phyloP scores from a whole-genome alignment of 345 rosid genomes.

The Hibiscus trionum region DNA sequence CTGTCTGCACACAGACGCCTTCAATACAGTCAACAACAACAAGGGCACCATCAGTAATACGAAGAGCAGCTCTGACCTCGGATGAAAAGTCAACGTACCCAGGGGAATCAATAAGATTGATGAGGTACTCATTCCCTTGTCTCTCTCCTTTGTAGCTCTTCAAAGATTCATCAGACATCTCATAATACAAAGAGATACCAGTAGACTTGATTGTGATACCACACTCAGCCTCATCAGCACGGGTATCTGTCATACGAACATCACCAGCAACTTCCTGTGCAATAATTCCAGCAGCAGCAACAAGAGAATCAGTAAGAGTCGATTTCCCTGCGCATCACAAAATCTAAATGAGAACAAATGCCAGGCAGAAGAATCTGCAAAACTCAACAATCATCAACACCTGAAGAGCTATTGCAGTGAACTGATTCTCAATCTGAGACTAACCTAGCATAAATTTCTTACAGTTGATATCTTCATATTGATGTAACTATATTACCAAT shows the following conservation, averaged over 20 bases:
- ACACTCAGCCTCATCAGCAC: conserved; percentile 63
- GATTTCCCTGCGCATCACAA: conserved; percentile 31
- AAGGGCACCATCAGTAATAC: conserved; percentile 59
- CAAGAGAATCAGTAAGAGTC: conserved; percentile 46
- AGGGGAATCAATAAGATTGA: conserved; percentile 72
- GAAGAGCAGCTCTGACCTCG: conserved; percentile 76
- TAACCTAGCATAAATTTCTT: background rate
- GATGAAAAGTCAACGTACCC: conserved; percentile 75
- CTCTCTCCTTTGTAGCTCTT: conserved; percentile 46
- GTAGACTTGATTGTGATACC: conserved; percentile 73
- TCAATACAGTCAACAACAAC: conserved; percentile 58
- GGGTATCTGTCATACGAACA: conserved; percentile 56
- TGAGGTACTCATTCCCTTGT: conserved; percentile 53
- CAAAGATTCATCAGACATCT: conserved; percentile 34
- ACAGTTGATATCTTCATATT: background rate
- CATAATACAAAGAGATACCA: conserved; percentile 47
- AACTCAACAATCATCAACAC: conserved; percentile 10
- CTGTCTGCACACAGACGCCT: conserved; percentile 65
- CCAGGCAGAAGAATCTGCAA: background rate
- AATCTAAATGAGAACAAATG: background rate
- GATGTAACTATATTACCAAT: background rate
- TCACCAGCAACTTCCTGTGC: conserved; percentile 60
- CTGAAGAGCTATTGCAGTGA: conserved; percentile 13
- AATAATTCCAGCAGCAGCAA: conserved; percentile 61
- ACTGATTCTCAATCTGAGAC: background rate